These are phyloP conservation scores for Carpinus fangiana DNA, from an alignment of 306 rosid genomes.

Conservation along the genomic window DNA sequence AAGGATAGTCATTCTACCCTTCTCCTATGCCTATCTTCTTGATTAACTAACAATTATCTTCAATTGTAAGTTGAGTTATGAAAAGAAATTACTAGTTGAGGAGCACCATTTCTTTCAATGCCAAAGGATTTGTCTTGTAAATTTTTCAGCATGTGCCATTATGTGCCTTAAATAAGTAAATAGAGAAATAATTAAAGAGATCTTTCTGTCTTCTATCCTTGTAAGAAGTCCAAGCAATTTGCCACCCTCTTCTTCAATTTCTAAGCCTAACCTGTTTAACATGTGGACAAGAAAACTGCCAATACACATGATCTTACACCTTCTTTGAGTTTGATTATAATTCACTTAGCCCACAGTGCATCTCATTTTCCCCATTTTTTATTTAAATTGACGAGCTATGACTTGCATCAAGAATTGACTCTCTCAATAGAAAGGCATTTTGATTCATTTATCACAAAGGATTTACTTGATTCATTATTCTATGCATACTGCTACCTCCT, in stretches of 20 bases:
- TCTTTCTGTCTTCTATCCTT: background rate
- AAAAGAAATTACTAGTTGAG: background rate
- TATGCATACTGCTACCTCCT: background rate
- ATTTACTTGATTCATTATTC: background rate
- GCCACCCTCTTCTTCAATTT: background rate
- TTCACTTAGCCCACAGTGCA: background rate
- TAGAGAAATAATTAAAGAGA: background rate
- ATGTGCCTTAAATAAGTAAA: background rate
- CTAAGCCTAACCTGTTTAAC: background rate
- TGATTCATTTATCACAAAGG: no score
- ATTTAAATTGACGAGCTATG: background rate
- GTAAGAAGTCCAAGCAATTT: background rate
- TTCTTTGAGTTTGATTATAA: background rate
- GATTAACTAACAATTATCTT: background rate
- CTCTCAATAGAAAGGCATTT: background rate
- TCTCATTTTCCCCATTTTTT: background rate
- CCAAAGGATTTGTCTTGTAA: background rate
- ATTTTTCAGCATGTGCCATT: background rate
- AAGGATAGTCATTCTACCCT: background rate
- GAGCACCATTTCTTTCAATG: background rate
- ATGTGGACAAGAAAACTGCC: background rate
- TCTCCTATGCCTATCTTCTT: background rate
- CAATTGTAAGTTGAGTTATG: background rate
- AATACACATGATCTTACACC: background rate
- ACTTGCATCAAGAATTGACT: background rate